Percentiles rank a stretch among this genome's conserved stretches.
phyloP scores from a whole-genome alignment of 768 basidiomycete genomes.

The Tylopilus intermedius region DNA sequence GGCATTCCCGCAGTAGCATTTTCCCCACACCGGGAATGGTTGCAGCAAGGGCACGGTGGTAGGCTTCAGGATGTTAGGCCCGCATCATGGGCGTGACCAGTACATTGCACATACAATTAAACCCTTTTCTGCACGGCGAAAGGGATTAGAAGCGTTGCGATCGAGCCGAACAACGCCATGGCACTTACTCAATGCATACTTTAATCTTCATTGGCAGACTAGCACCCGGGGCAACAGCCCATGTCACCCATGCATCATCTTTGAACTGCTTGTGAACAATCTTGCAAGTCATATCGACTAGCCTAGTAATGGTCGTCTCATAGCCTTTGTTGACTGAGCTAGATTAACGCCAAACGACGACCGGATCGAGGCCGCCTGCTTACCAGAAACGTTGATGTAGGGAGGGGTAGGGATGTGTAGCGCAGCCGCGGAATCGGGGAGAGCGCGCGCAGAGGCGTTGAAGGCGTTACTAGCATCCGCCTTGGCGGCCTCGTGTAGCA shows the following conservation, averaged over 20 bases:
- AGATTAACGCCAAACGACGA: neutral
- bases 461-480: neutral
- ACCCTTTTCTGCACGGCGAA: neutral
- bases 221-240: no score
- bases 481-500: neutral
- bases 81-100: no score
- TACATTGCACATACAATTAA: neutral
- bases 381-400: neutral
- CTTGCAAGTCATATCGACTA: neutral
- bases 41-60: no score
- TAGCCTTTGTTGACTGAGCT: neutral
- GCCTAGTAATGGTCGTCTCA: neutral
- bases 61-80: neutral
- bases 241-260: slow-evolving; percentile 7
- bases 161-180: no score
- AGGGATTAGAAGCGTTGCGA: neutral
- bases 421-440: neutral
- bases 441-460: neutral
- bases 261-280: neutral
- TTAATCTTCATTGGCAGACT: slow-evolving; percentile 3
- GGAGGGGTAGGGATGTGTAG: neutral
- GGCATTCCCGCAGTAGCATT: slow-evolving; percentile 1
- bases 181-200: slow-evolving; percentile 5
- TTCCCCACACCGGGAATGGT: no score
- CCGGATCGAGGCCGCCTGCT: neutral